Base-by-base conservation (phyloP, 2,329 filamentous ascomycete species). In the Hymenoscyphus linearis region DNA sequence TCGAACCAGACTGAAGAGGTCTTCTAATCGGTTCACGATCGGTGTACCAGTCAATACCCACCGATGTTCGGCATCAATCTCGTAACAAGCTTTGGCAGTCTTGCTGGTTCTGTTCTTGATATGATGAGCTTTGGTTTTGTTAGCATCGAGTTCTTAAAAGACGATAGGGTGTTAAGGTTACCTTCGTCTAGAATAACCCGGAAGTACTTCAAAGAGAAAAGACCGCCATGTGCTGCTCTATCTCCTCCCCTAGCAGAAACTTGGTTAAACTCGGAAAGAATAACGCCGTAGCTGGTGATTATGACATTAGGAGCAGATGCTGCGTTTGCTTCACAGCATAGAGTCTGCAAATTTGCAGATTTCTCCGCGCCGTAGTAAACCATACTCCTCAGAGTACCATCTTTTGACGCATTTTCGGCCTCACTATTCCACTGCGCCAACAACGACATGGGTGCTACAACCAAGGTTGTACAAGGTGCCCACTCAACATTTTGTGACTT, bases 371-470 rank as follows among this genome's bases (percentile, higher is more conserved):
- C 95, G 70, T 99, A 98, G 75, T 99, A 99, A 13, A 99, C 84
- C 70, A 96, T 84, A 4, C 86, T 86, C 72, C 88, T 96, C 74
- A 98, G 76, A 0, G 90, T 90, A 2, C 92, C 93, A 12, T 89
- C 82, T 65, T 88, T 87, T 0, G 93, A 98, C 0, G 95, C 93
- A 70, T 93, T 96, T 68, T 93, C 86, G 0, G 93, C 91, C 77
- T 99, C 95, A 70, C 91, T 96, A 68, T 96, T 90, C 95, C 95
- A 99, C 73, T 99, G 95, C 0, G 93, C 85, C n/a, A 99, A 81
- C 2, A 99, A 79, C 10, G 95, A 98, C 86, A 97, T 98, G 1
- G 95, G 95, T 0, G 95, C 95, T n/a, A 99, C 83, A 0, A 99
- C 93, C 2, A 99, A 78, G 0, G 95, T 99, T 0, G 95, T 98